Evolutionary conservation across 2,329 filamentous ascomycete genomes (phyloP), one percentile per base, ranked within the genome.

Genomic region (Purpureocillium lavendulum): DNA sequence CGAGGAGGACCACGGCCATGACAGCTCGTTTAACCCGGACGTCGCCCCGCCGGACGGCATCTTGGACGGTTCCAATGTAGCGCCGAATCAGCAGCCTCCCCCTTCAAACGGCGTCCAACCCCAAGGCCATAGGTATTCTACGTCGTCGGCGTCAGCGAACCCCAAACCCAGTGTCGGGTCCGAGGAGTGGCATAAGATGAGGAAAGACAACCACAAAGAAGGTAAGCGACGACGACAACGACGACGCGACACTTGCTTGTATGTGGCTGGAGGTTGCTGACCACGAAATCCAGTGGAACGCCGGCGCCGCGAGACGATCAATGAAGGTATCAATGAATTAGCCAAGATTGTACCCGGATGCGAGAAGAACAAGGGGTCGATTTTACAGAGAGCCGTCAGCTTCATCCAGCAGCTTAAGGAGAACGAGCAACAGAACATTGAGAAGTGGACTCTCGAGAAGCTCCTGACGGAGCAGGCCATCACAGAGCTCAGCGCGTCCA

Each of bases 291-390:
- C 40, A 97, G 92, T 98, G 45, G 92, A 98, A 66, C 87, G 92
- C 44, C 87, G 92, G 43, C 87, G 92, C 33, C 86, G 92, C 47
- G 92, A 98, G 65, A 96, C 92, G 0, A 98, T 98, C 60, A 98
- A 98, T 50, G 92, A 98, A 64, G 92, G 92, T 36, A 98, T 98
- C 52, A 97, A 96, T 56, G 92, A 97, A 62, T 77, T 98, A 24
- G 87, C 90, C 50, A 97, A 96, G 67, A 94, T 98, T 49, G 92
- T 98, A 0, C 92, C 92, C 0, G 88, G 88, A 12, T 96, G 90
- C 55, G 92, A 98, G 65, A 98, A 97, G 73, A 97, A 98, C 70
- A 98, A 98, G 65, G 92, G 92, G 1, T 94, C 88, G 3, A 97
- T 98, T 48, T 70, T 98, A 30, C 86, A 94, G 58, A 86, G 90